Percentiles rank a stretch among this genome's conserved stretches.
Conservation (phyloP, 208 protist genomes). For the Leishmania tarentolae region DNA sequence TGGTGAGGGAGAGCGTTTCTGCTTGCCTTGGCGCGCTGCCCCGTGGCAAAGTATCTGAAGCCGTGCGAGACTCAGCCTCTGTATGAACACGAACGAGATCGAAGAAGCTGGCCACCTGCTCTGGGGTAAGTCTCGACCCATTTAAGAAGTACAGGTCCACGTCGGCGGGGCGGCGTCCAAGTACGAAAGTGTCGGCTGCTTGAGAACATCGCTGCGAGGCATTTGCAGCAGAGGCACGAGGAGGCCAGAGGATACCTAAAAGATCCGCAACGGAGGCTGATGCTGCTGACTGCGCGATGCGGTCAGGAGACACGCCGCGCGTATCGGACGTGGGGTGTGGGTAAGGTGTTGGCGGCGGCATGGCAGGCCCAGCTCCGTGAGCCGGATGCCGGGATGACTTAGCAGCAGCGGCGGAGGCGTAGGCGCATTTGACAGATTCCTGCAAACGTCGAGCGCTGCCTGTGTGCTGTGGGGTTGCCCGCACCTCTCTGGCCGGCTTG, state of each 20-base stretch:
- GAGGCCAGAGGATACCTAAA: slow-evolving; percentile 70
- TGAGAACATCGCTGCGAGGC: not conserved
- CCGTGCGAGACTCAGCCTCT: slow-evolving; percentile 5
- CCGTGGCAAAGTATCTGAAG: not conserved
- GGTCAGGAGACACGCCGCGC: not conserved
- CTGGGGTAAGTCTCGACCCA: slow-evolving; percentile 53
- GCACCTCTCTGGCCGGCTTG: not conserved
- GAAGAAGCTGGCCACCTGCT: slow-evolving; percentile 55
- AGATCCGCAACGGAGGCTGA: slow-evolving; percentile 44
- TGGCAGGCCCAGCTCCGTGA: not conserved
- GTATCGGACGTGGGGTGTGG: not conserved
- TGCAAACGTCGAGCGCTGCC: not conserved
- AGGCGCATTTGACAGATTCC: not conserved
- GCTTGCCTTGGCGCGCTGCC: not conserved
- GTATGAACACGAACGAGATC: slow-evolving; percentile 46
- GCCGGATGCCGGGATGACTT: not conserved
- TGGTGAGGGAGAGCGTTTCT: not conserved
- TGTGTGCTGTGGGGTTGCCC: not conserved
- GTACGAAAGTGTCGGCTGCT: not conserved
- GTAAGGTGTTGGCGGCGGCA: not conserved
- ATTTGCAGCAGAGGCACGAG: slow-evolving; percentile 5
- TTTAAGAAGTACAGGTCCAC: slow-evolving; percentile 58
- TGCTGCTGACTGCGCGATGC: slow-evolving; percentile 15
- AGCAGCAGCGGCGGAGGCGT: not conserved
- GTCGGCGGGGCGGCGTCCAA: not conserved